Conservation (phyloP, 805 yeast species). For the Kodamaea leandrae region DNA sequence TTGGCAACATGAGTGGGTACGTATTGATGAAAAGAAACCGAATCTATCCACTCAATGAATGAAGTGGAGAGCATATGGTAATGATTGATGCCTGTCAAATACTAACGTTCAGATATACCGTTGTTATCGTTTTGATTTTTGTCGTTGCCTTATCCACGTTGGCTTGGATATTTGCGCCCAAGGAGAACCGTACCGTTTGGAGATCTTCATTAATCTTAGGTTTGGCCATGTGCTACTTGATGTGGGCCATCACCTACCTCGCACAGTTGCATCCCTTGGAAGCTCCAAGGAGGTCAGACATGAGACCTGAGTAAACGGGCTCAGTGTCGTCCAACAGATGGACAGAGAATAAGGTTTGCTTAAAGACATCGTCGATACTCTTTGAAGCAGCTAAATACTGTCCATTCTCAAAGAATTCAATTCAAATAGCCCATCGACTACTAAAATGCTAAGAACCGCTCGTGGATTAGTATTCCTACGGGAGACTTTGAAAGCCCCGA, state of each 20-base stretch:
- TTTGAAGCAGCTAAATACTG: too few species aligned
- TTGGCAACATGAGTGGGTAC: slow-evolving; percentile 45
- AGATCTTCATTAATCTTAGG: slow-evolving; percentile 55
- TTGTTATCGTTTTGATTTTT: slow-evolving; percentile 58
- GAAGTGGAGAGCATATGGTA: too few species aligned
- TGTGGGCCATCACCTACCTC: slow-evolving; percentile 93
- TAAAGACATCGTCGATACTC: too few species aligned
- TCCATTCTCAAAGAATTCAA: background rate
- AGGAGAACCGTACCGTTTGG: slow-evolving; percentile 55
- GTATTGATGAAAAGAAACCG: slow-evolving; percentile 15
- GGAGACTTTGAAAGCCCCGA: background rate
- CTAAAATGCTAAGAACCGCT: too few species aligned
- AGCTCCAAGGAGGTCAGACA: slow-evolving; percentile 83
- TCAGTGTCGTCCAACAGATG: too few species aligned
- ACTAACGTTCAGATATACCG: slow-evolving; percentile 56
- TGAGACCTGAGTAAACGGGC: slow-evolving; percentile 64
- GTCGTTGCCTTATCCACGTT: slow-evolving; percentile 58
- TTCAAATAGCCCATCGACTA: background rate
- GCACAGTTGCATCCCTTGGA: slow-evolving; percentile 88
- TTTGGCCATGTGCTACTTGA: slow-evolving; percentile 72
- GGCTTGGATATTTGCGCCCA: slow-evolving; percentile 86
- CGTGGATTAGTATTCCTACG: too few species aligned
- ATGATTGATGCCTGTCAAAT: background rate
- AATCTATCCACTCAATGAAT: too few species aligned
- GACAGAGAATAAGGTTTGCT: too few species aligned